Base-by-base conservation (phyloP, 2,329 filamentous ascomycete genomes). In the Sporothrix euskadiensis region DNA sequence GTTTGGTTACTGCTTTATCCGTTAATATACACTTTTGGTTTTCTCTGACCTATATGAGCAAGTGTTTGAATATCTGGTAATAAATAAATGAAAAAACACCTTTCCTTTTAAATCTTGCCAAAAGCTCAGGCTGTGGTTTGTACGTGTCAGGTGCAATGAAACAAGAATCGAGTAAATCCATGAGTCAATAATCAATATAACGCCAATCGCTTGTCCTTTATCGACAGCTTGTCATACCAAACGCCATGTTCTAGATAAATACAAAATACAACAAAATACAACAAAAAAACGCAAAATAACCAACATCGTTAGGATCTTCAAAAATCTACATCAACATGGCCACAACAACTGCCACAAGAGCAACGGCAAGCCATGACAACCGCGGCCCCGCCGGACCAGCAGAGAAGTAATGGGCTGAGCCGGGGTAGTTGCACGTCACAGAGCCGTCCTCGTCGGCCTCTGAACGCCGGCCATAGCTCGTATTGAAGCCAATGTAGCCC, bases 361-460 rank as follows among this genome's bases (percentile, higher is more conserved):
- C 52, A 61, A 73, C 44, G 14, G 44, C 57, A 9, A 26, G 19
- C 71, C 39, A 73, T 57, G 73, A 26, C 54, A 54, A 22, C 16
- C 7, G 65, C 22, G 73, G 59, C 30, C 73, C 73, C 19, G 76
- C 35, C 39, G 74, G 75, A n/a, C 71, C 73, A 16, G 79, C 83
- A 8, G 81, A 81, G 71, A 85, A 80, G 75, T 84, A 85, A 78
- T 88, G 87, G 3, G 86, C 86, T 30, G 87, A 86, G 3, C 89
- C 89, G 2, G 88, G 86, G 76, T 87, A 91, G 79, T 89, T 91
- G 79, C 90, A 92, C 19, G 82, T 83, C 59, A 85, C 73, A 30
- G 73, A 77, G 8, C 77, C 77, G 19, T 79, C 72, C 19, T 74
- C 69, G 19, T 74, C 76, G 69, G 32, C 75, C 14, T 6, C 71